Conservation (phyloP, 805 yeast genomes). For the Barnettozyma populi region DNA sequence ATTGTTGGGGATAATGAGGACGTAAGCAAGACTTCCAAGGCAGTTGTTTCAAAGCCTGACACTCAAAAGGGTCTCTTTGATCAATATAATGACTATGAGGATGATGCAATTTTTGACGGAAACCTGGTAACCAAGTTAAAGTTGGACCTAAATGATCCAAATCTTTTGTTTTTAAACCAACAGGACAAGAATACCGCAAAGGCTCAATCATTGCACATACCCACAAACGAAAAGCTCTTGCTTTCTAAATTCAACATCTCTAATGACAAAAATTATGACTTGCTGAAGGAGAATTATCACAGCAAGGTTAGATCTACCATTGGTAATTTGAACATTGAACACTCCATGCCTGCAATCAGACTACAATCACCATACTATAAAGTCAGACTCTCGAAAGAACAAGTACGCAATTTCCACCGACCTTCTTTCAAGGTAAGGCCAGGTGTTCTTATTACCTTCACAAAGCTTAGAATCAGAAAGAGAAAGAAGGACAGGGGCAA, state of each 20-base stretch:
- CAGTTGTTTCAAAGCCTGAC: constrained; percentile 2
- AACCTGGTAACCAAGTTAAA: constrained; percentile 36
- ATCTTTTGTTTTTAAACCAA: constrained; percentile 59
- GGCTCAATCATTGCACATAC: constrained; percentile 29
- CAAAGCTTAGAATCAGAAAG: constrained; percentile 72
- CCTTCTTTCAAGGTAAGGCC: constrained; percentile 72
- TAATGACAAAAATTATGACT: constrained; percentile 81
- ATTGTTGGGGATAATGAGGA: constrained; percentile 42
- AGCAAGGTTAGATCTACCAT: constrained; percentile 89
- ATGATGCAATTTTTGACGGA: constrained; percentile 74
- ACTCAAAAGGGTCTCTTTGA: constrained; percentile 2
- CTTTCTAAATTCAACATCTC: constrained; percentile 72
- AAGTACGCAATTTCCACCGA: constrained; percentile 75
- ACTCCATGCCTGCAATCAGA: constrained; percentile 79
- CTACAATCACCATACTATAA: constrained; percentile 89
- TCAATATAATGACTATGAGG: constrained; percentile 45
- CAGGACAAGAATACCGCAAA: constrained; percentile 14
- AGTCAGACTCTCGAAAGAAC: constrained; percentile 62
- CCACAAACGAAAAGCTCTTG: constrained; percentile 49
- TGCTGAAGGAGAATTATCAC: constrained; percentile 79
- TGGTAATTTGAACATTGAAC: constrained; percentile 87
- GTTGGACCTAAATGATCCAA: constrained; percentile 85
- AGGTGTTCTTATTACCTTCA: constrained; percentile 69
- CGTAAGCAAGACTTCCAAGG: neutral
- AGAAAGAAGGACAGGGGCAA: constrained; percentile 87